Percentiles rank a stretch among this genome's conserved stretches.
These are phyloP conservation scores for Yarrowia alimentaria DNA, from an alignment of 805 yeast species.

Conservation along the genomic window DNA sequence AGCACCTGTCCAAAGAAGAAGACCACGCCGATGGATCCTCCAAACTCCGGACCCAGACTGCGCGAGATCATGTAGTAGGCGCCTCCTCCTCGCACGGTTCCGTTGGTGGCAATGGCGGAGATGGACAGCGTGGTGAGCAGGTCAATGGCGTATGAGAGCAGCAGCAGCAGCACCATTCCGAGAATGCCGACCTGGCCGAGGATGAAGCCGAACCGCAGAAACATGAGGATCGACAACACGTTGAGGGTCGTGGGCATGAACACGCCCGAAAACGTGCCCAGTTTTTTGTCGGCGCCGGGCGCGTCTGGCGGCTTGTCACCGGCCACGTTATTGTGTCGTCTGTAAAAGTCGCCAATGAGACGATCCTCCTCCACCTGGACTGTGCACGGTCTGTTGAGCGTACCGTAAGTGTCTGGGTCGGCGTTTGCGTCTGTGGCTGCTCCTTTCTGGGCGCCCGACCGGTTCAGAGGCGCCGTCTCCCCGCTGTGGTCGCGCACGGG, in stretches of 20 bases:
- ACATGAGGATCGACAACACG: slow-evolving; percentile 91
- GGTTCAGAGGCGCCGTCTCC: neutral
- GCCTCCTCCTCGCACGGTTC: slow-evolving; percentile 97
- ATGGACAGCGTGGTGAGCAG: slow-evolving; percentile 83
- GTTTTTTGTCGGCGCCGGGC: slow-evolving; percentile 43
- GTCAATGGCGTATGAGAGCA: slow-evolving; percentile 76
- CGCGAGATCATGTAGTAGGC: slow-evolving; percentile 97
- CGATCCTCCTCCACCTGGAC: slow-evolving; percentile 16
- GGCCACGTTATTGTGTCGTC: slow-evolving; percentile 16
- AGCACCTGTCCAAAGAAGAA: slow-evolving; percentile 93
- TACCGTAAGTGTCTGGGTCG: slow-evolving; percentile 10
- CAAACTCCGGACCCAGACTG: slow-evolving; percentile 95
- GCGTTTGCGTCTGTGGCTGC: neutral
- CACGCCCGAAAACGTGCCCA: slow-evolving; percentile 84
- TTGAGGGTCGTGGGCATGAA: slow-evolving; percentile 91
- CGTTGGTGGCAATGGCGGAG: slow-evolving; percentile 95
- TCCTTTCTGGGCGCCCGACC: neutral
- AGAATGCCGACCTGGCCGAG: slow-evolving; percentile 90
- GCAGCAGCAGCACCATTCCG: slow-evolving; percentile 66
- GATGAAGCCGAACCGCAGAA: slow-evolving; percentile 90
- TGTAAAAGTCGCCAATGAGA: slow-evolving; percentile 24
- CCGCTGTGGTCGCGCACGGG: slow-evolving; percentile 7
- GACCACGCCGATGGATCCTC: slow-evolving; percentile 94
- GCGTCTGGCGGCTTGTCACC: neutral
- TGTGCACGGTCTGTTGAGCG: slow-evolving; percentile 1